Evolutionary conservation across 2,329 filamentous ascomycete species (phyloP).

Genomic region (Fusarium ambrosium): DNA sequence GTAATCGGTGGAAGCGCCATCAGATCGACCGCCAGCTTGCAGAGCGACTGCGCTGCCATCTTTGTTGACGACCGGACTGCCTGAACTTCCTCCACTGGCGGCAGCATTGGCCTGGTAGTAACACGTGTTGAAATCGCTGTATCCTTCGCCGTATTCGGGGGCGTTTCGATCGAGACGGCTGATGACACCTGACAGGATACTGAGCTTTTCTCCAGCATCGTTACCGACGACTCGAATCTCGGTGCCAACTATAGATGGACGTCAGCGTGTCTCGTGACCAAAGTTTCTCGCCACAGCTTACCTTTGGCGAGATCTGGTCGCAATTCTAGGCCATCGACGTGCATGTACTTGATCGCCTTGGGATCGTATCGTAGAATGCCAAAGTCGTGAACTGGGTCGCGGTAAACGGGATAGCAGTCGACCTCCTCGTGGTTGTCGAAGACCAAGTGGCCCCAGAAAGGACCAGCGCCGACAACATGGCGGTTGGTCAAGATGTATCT

Average conservation of each 20-base stretch:
- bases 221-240: conserved; percentile 99
- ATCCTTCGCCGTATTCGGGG: conserved; percentile 96
- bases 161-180: conserved; percentile 96
- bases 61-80: conserved; percentile 96
- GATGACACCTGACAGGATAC: conserved; percentile 97
- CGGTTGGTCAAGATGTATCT: conserved; percentile 88
- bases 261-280: conserved; percentile 31
- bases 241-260: conserved; percentile 74
- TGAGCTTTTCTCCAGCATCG: conserved; percentile 97
- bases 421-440: conserved; percentile 99
- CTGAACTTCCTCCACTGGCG: conserved; percentile 97
- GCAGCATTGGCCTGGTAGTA: conserved; percentile 99
- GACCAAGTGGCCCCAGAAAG: conserved; percentile 98
- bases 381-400: conserved; percentile 98
- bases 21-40: conserved; percentile 92
- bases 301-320: conserved; percentile 86
- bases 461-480: conserved; percentile 94
- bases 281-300: conserved; percentile 46
- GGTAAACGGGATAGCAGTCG: conserved; percentile 96
- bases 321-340: conserved; percentile 82
- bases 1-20: conserved; percentile 97
- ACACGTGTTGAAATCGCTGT: conserved; percentile 95
- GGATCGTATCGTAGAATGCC: conserved; percentile 97
- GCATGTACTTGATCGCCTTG: conserved; percentile 97
- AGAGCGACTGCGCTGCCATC: conserved; percentile 92